Evolutionary conservation across 305 asterid genomes (phyloP), one percentile per base, ranked within the genome.

Genomic region (Fraxinus baroniana): DNA sequence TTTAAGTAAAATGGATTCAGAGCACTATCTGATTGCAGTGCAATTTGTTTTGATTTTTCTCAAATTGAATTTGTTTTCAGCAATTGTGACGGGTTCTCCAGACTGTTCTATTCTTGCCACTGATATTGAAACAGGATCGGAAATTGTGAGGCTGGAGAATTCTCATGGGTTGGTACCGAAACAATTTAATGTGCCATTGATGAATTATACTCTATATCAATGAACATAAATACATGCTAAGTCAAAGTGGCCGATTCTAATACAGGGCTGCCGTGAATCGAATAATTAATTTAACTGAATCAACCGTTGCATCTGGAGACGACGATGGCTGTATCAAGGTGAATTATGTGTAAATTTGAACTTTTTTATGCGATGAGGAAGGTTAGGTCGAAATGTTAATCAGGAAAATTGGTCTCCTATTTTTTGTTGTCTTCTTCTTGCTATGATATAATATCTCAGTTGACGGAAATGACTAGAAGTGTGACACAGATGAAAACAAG

Each of bases 291-390:
- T 84, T 95, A 87, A 92, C 97, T 1, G 97, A 93, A 70, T 89
- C 98, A 8, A 95, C 95, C 33, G 70, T 95, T 87, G 98, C 98
- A 26, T 95, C 98, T 15, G 98, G 98, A 77, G 98, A 92, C 76
- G 98, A 95, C 82, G 94, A 88, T 26, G 98, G 98, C 62, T 93
- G 95, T 82, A 86, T 95, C 57, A 95, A 95, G 98, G 98, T 93
- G 81, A 13, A 13, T 84, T 74, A 77, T 79, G 49, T 79, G 26
- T 36, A 55, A 33, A 33, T 33, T 7, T 74, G 37, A 32, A 77
- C 32, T 26, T 73, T 30, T 7, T 20, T 81, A 73, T 6, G n/a
- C 55, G 32, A 68, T 0, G 2, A 36, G 22, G 52, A 57, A 82
- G 52, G 37, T 15, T 28, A 13, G 49, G 24, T 62, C 55, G 24